Conservation (phyloP, 2,329 filamentous ascomycete species). For the Apiospora malaysiana region DNA sequence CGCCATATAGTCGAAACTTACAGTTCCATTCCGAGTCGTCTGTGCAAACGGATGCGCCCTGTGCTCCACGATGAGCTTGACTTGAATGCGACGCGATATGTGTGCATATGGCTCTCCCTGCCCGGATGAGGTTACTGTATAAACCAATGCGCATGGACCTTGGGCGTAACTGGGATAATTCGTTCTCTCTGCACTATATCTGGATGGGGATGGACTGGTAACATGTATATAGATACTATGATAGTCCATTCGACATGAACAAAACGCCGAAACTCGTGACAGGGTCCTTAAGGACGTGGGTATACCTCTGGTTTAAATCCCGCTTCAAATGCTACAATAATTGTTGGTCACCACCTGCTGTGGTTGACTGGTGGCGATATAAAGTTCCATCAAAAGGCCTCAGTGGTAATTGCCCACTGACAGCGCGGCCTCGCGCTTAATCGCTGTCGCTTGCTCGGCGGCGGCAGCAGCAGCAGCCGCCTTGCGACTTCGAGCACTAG, state of each 20-base stretch:
- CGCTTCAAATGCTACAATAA: conserved; percentile 17
- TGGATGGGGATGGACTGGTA: background rate
- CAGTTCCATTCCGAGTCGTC: background rate
- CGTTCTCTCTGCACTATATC: background rate
- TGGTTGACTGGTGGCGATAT: conserved; percentile 7
- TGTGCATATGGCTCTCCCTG: background rate
- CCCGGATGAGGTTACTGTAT: background rate
- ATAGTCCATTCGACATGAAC: background rate
- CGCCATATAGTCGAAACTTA: background rate
- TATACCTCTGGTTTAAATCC: conserved; percentile 17
- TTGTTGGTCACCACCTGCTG: conserved; percentile 21
- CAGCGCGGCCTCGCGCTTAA: conserved; percentile 39
- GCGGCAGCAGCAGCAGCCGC: conserved; percentile 28
- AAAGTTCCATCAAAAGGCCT: conserved; percentile 18
- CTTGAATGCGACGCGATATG: background rate
- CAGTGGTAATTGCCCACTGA: conserved; percentile 35
- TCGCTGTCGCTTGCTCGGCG: conserved; percentile 32
- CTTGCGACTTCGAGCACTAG: conserved; percentile 37
- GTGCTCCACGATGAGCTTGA: background rate
- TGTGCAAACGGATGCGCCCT: background rate
- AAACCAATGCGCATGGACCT: background rate
- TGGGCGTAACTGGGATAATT: background rate
- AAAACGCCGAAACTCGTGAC: conserved; percentile 3
- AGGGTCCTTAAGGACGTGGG: conserved; percentile 12
- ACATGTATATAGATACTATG: conserved; percentile 11